Evolutionary conservation across 768 basidiomycete species (phyloP).

Genomic region (Suillus occidentalis): DNA sequence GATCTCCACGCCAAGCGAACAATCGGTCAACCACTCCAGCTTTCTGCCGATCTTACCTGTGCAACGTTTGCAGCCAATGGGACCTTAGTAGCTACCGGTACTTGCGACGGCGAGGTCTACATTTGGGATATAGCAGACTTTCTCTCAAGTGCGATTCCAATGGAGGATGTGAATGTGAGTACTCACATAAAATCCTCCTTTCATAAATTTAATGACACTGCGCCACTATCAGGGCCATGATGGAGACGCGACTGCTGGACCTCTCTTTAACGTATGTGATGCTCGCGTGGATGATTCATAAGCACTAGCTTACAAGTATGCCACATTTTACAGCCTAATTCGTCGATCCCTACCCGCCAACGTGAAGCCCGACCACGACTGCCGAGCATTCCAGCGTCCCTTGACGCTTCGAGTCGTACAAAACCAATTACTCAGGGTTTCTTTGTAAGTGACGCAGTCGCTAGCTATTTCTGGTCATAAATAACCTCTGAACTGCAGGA

Average conservation of each 20-base stretch:
- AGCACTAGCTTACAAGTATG: not conserved
- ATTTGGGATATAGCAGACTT: not conserved
- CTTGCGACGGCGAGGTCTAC: not conserved
- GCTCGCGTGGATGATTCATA: not conserved
- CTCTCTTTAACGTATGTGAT: not conserved
- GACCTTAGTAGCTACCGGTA: not conserved
- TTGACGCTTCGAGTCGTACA: not conserved
- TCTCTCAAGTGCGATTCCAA: not conserved
- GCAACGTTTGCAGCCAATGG: not conserved
- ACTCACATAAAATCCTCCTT: not conserved
- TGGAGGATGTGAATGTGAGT: not conserved
- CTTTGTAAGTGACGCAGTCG: not conserved
- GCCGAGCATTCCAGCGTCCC: not conserved
- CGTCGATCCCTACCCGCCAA: not conserved
- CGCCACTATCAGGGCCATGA: not conserved
- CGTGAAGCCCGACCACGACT: not conserved
- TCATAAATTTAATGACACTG: not conserved
- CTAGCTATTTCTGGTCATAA: not conserved
- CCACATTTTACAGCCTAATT: not conserved
- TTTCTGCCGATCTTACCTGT: not conserved
- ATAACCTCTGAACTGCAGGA: not conserved
- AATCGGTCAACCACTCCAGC: constrained; percentile 11
- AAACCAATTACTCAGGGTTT: not conserved
- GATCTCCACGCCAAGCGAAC: constrained; percentile 4
- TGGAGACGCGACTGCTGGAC: no score